Conservation (phyloP, 1,139 yeast species). For the Diutina mesorugosa region DNA sequence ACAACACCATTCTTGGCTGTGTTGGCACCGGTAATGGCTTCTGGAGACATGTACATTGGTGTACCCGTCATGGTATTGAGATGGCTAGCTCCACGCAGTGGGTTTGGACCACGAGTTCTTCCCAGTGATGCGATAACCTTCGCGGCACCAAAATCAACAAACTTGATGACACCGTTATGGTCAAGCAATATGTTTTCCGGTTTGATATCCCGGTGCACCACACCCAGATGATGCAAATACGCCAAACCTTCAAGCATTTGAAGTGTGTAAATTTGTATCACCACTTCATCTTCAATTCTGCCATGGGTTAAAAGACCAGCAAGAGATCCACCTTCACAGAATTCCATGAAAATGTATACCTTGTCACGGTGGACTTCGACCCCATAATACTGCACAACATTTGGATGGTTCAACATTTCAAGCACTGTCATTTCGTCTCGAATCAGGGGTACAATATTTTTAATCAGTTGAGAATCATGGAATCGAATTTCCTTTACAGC, state of each 20-base stretch:
- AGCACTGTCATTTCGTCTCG: constrained; percentile 94
- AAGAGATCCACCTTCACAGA: constrained; percentile 91
- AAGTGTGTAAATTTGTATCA: constrained; percentile 78
- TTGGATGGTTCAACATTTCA: constrained; percentile 91
- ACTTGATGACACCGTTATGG: constrained; percentile 85
- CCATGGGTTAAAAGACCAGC: constrained; percentile 76
- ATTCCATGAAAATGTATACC: constrained; percentile 94
- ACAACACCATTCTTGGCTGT: constrained; percentile 60
- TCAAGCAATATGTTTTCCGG: constrained; percentile 90
- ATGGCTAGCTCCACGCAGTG: constrained; percentile 10
- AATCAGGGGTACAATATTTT: constrained; percentile 76
- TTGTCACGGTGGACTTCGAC: constrained; percentile 95
- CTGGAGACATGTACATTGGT: constrained; percentile 99
- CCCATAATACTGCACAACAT: constrained; percentile 90
- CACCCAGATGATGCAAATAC: constrained; percentile 89
- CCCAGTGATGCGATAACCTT: constrained; percentile 76
- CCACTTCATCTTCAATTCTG: constrained; percentile 88
- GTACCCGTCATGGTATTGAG: constrained; percentile 73
- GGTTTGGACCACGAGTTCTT: constrained; percentile 18
- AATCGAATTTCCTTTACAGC: constrained; percentile 93
- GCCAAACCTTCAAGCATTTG: constrained; percentile 95
- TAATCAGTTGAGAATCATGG: constrained; percentile 79
- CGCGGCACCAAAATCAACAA: constrained; percentile 97
- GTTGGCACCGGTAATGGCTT: constrained; percentile 72
- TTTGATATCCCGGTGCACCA: constrained; percentile 91